These are phyloP conservation scores for Scheffersomyces quercinus DNA, from an alignment of 1,139 yeast genomes.

Conservation along the genomic window DNA sequence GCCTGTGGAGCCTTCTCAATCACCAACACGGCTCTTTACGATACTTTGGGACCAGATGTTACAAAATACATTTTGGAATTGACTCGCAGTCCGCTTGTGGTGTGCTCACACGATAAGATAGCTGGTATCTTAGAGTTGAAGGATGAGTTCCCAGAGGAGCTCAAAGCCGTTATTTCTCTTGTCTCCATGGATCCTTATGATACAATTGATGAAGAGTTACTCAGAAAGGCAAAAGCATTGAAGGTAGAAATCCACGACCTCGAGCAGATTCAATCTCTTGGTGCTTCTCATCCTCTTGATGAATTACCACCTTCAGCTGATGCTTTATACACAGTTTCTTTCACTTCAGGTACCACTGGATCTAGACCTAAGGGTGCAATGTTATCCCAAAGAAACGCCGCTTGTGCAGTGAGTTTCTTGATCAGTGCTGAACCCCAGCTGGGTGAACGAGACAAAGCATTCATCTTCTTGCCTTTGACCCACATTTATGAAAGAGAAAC, in stretches of 20 bases:
- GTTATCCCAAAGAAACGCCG: conserved; percentile 31
- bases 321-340: conserved; percentile 39
- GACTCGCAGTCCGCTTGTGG: conserved; percentile 38
- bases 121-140: conserved; percentile 28
- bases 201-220: neutral
- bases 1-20: conserved; percentile 38
- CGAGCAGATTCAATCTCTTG: conserved; percentile 17
- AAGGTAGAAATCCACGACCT: conserved; percentile 14
- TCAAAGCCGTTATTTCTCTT: conserved; percentile 28
- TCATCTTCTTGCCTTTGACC: conserved; percentile 38
- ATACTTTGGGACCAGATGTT: conserved; percentile 38
- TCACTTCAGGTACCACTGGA: conserved; percentile 47
- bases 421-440: conserved; percentile 14
- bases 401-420: conserved; percentile 25
- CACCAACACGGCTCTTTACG: conserved; percentile 42
- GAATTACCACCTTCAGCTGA: conserved; percentile 29
- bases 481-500: conserved; percentile 43
- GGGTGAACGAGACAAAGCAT: conserved; percentile 15
- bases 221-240: conserved; percentile 10
- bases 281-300: conserved; percentile 8
- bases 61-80: conserved; percentile 34
- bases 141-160: conserved; percentile 20
- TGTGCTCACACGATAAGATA: conserved; percentile 34
- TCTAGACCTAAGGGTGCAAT: conserved; percentile 42
- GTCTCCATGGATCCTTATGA: conserved; percentile 38